Percentiles rank a stretch among this genome's conserved stretches.
phyloP scores from a whole-genome alignment of 164 flowering plant species.

The Taxillus chinensis region DNA sequence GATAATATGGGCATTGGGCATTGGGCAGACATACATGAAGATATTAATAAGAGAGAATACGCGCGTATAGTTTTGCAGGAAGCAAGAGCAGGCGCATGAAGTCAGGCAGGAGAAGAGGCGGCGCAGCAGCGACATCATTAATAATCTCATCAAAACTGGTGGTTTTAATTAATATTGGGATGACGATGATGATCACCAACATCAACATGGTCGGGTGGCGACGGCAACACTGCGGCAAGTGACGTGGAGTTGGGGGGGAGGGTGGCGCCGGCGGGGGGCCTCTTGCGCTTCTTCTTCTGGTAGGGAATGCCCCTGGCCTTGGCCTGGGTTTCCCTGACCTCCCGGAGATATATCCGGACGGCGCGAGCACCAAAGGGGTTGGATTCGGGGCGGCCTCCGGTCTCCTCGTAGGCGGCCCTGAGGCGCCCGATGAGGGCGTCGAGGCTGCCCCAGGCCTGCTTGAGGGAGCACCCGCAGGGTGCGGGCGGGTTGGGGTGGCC shows the following conservation, averaged over 20 bases:
- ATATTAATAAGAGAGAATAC: no score
- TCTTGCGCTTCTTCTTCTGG: constrained; percentile 65
- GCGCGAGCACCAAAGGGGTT: constrained; percentile 66
- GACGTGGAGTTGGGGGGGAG: not conserved
- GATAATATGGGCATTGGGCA: no score
- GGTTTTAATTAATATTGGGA: no score
- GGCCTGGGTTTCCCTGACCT: constrained; percentile 56
- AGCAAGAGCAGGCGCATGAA: no score
- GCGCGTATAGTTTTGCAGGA: no score
- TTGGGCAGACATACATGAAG: no score
- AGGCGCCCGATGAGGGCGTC: constrained; percentile 71
- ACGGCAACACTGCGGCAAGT: constrained; percentile 7
- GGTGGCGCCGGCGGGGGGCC: constrained; percentile 13
- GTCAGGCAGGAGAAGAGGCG: no score
- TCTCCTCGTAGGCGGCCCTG: constrained; percentile 70
- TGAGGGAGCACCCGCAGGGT: constrained; percentile 56
- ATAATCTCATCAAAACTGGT: no score
- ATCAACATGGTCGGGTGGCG: no score
- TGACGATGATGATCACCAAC: no score
- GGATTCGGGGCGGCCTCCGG: constrained; percentile 59
- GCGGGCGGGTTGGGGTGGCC: constrained; percentile 68
- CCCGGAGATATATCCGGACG: constrained; percentile 54
- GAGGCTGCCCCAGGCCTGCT: constrained; percentile 74
- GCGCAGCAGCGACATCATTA: no score
- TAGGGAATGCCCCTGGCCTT: constrained; percentile 65